Evolutionary conservation across 345 rosid genomes (phyloP).

Genomic region (Corymbia maculata): DNA sequence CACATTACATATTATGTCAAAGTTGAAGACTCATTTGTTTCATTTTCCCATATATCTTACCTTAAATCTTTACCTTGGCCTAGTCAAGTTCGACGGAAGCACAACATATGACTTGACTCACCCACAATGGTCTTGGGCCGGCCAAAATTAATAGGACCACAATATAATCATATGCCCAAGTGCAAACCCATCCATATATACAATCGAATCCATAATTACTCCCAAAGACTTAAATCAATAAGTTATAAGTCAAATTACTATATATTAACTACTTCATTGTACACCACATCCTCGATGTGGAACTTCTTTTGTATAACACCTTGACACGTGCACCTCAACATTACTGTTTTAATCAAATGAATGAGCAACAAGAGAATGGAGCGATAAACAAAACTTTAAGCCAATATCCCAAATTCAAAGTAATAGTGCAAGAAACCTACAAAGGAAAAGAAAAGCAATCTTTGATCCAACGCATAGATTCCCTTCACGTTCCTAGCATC

Average conservation of each 20-base stretch:
- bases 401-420: not conserved
- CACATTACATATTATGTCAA: not conserved
- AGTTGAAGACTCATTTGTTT: not conserved
- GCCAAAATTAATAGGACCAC: not conserved
- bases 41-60: too few relatives aligned
- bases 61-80: not conserved
- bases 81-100: not conserved
- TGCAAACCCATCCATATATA: not conserved
- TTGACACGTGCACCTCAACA: not conserved
- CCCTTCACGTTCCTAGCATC: not conserved
- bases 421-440: not conserved
- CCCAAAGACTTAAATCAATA: not conserved
- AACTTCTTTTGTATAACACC: not conserved
- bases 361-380: not conserved
- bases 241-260: not conserved
- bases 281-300: not conserved
- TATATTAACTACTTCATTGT: not conserved
- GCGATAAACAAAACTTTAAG: not conserved
- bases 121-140: not conserved
- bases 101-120: not conserved
- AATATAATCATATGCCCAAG: not conserved
- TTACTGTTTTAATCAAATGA: not conserved
- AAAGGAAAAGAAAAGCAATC: not conserved
- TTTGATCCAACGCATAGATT: not conserved
- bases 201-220: not conserved